These are phyloP conservation scores for Angophora floribunda DNA, from an alignment of 345 rosid genomes.

Conservation along the genomic window DNA sequence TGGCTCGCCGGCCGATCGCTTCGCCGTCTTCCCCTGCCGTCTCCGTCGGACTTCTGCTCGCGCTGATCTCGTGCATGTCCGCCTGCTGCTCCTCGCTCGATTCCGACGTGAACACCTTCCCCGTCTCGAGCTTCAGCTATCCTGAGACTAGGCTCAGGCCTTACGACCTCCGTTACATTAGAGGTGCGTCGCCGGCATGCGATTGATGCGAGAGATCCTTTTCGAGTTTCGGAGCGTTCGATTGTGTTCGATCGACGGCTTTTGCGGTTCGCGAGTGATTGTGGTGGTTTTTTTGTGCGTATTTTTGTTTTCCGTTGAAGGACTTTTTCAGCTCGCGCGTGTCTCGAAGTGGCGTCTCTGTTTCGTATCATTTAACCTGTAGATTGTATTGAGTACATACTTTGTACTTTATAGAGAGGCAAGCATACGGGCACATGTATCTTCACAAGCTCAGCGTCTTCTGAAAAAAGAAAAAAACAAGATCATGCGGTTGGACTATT, in stretches of 20 bases:
- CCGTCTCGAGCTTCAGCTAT: conserved; percentile 3
- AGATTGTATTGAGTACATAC: neutral
- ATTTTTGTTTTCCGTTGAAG: neutral
- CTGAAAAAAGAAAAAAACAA: neutral
- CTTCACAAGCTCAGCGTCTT: neutral
- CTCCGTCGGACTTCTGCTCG: neutral
- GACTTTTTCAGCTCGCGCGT: neutral
- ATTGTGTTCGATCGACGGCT: neutral
- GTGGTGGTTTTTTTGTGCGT: neutral
- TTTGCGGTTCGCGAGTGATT: neutral
- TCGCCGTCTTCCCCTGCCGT: neutral
- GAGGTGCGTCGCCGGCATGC: neutral
- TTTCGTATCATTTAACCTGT: neutral
- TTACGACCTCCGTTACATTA: conserved; percentile 2
- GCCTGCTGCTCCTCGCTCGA: neutral
- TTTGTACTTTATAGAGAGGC: neutral
- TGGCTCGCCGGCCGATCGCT: neutral
- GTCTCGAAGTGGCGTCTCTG: neutral
- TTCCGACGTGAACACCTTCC: neutral
- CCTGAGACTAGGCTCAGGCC: neutral
- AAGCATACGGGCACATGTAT: neutral
- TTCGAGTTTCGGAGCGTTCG: neutral
- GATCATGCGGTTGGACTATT: neutral
- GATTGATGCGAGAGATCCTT: neutral
- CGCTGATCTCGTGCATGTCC: neutral